These are phyloP conservation scores for Botrytis porri DNA, from an alignment of 2,329 filamentous ascomycete species.

Conservation along the genomic window DNA sequence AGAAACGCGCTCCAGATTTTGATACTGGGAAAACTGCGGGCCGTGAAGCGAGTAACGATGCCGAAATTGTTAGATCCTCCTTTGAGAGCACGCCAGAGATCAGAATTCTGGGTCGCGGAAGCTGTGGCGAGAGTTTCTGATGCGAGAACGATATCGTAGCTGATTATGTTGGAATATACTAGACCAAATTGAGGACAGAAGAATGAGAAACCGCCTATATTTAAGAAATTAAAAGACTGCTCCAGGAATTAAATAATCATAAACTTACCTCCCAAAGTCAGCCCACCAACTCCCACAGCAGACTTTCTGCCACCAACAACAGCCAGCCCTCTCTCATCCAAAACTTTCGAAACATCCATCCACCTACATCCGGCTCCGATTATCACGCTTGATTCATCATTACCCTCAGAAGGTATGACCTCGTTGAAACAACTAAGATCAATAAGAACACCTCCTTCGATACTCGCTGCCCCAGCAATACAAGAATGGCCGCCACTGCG, in stretches of 20 bases:
- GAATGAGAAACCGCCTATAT: constrained; percentile 27
- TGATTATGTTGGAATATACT: constrained; percentile 26
- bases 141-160: constrained; percentile 25
- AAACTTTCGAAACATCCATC: constrained; percentile 32
- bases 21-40: constrained; percentile 14
- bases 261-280: constrained; percentile 27
- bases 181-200: constrained; percentile 26
- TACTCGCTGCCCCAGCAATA: constrained; percentile 48
- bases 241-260: not conserved
- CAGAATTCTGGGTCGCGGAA: constrained; percentile 20
- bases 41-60: constrained; percentile 23
- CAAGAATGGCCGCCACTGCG: constrained; percentile 31
- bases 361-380: constrained; percentile 43
- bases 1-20: constrained; percentile 41
- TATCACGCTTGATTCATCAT: constrained; percentile 29
- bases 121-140: constrained; percentile 21
- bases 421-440: constrained; percentile 42
- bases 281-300: constrained; percentile 29
- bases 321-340: constrained; percentile 35
- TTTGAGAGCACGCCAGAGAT: constrained; percentile 26
- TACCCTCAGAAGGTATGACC: constrained; percentile 33
- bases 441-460: constrained; percentile 49
- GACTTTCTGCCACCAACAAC: constrained; percentile 42
- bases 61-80: constrained; percentile 28
- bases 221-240: not conserved